phyloP scores from a whole-genome alignment of 2,329 filamentous ascomycete genomes.

The Trichoderma polysporum region DNA sequence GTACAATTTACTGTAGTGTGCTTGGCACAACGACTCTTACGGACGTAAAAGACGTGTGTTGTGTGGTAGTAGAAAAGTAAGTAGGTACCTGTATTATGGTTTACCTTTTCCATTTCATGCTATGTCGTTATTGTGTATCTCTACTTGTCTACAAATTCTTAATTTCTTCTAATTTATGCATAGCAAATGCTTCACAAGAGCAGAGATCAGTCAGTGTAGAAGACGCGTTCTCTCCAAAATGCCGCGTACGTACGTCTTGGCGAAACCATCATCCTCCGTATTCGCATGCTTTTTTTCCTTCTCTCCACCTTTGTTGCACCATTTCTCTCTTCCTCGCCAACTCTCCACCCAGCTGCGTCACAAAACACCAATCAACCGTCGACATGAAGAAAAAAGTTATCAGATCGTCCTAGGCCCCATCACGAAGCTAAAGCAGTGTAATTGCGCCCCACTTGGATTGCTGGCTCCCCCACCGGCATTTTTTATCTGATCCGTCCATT shows the following conservation, averaged over 20 bases:
- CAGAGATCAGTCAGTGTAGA: neutral
- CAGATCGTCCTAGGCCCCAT: conserved; percentile 7
- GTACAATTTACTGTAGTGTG: neutral
- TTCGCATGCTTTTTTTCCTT: neutral
- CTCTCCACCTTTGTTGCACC: neutral
- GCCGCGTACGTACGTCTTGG: neutral
- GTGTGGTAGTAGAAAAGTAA: neutral
- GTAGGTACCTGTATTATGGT: too few species aligned
- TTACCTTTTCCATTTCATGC: too few species aligned
- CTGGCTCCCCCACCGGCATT: neutral
- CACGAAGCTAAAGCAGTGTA: neutral
- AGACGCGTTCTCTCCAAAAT: neutral
- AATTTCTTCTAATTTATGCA: neutral
- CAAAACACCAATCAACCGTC: neutral
- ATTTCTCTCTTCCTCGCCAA: neutral
- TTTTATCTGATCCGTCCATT: conserved; percentile 15
- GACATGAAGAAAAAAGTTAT: conserved; percentile 13
- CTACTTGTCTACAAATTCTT: neutral
- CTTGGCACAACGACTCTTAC: neutral
- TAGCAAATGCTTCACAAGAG: neutral
- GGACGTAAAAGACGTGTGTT: too few species aligned
- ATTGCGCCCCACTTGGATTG: neutral
- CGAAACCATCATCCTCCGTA: neutral
- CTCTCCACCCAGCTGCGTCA: neutral
- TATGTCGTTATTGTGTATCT: neutral